Base-by-base conservation (phyloP, 176 grass and related monocot genomes). In the Rhipidocladum racemiflorum region DNA sequence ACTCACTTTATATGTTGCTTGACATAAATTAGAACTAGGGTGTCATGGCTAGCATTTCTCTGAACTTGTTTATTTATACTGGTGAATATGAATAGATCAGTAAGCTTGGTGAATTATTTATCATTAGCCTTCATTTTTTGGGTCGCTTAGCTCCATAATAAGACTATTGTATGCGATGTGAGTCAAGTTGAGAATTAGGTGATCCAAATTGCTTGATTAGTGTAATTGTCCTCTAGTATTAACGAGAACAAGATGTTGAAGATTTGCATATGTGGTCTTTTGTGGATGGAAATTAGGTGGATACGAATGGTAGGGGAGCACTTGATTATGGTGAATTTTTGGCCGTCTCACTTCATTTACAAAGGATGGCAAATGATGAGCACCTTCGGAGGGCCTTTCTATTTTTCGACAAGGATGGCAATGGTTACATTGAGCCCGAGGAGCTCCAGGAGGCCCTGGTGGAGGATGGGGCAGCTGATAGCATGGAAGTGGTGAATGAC, bases 241-340 rank as follows among this genome's bases (percentile, higher is more conserved):
- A 17, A 29, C 29, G 0, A 70, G 71, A 73, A 56, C 14, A 50
- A 50, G 48, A 36, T n/a, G 23, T 32, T 65, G 51, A 69, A 50
- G 36, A 64, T 81, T 30, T 63, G 34, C 18, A 43, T 79, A 53
- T 88, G 43, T 82, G 30, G 81, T 72, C 39, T 24, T 66, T 61
- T 79, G 1, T 38, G 40, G 28, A 61, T 89, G 61, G 34, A 48
- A 76, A 75, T 71, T 74, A 97, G 94, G 91, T 89, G 68, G 94
- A 97, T 76, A 86, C 81, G 24, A 91, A 92, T 82, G 87, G 87
- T 48, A 92, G 80, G 56, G 94, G 91, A 65, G 84, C 85, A 53
- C 75, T 97, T 46, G 94, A 97, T 90, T 94, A 90, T 84, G 89
- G 85, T 54, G 94, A 97, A 80, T 97, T 97, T 97, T 77, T 94